phyloP scores from a whole-genome alignment of 2,329 filamentous ascomycete species.

The Diaporthe sp. region DNA sequence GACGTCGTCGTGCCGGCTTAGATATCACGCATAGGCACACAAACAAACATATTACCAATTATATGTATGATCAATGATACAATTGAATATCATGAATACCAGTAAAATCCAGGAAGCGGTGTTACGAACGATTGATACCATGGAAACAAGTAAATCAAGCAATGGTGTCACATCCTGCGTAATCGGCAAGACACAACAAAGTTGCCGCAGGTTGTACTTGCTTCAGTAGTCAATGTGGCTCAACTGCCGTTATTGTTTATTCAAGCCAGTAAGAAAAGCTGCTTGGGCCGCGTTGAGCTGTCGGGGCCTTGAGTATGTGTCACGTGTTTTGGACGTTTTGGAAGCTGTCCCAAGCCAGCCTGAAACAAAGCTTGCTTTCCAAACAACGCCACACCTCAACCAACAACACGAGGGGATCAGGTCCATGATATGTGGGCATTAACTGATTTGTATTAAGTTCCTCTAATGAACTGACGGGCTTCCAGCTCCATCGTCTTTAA shows the following conservation, averaged over 20 bases:
- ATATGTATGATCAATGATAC: not conserved
- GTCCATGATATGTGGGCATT: constrained; percentile 9
- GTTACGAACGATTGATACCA: no score
- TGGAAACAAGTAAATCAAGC: not conserved
- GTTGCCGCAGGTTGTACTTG: not conserved
- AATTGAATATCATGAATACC: not conserved
- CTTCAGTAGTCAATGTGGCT: not conserved
- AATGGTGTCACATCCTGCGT: not conserved
- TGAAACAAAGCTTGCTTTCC: not conserved
- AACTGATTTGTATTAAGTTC: constrained; percentile 44
- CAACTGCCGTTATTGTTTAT: not conserved
- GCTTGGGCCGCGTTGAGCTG: not conserved
- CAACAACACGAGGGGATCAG: not conserved
- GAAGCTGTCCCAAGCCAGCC: not conserved
- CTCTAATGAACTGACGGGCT: constrained; percentile 42
- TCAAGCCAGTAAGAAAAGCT: not conserved
- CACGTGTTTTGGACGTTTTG: not conserved
- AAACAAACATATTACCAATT: not conserved
- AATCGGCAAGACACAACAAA: not conserved
- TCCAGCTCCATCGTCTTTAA: constrained; percentile 40
- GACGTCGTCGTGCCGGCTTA: constrained; percentile 56
- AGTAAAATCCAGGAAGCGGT: not conserved
- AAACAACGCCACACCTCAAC: not conserved
- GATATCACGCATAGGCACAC: not conserved
- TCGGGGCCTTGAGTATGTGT: not conserved